A percentile compares a stretch with the other conserved stretches of the same genome.
Evolutionary conservation across 129 eudicot genomes (phyloP).

Genomic region (Deinandra increscens): DNA sequence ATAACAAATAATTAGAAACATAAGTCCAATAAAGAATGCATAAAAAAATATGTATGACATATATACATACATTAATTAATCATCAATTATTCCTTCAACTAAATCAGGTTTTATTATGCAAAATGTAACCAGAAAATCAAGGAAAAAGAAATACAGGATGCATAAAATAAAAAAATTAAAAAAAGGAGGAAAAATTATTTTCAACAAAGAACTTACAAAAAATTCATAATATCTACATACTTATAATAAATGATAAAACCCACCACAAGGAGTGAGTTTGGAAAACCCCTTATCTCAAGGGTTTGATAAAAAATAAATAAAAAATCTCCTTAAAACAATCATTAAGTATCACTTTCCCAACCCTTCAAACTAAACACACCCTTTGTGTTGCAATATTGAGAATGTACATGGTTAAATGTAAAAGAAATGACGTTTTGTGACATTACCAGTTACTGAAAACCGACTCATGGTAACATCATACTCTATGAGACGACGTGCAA

Average conservation of each 20-base stretch:
- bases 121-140: neutral
- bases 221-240: neutral
- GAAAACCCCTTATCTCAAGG: neutral
- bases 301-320: neutral
- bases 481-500: conserved; percentile 71
- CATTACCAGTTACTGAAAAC: conserved; percentile 49
- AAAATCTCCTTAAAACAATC: neutral
- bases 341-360: neutral
- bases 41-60: neutral
- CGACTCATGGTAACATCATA: conserved; percentile 50
- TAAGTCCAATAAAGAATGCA: neutral
- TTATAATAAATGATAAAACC: neutral
- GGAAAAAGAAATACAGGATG: no score
- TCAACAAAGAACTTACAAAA: neutral
- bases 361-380: neutral
- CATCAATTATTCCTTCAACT: neutral
- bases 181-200: neutral
- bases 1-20: neutral
- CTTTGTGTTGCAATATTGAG: neutral
- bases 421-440: conserved; percentile 15
- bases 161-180: neutral
- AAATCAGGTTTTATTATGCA: neutral
- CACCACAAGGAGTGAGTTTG: neutral
- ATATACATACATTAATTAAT: no score
- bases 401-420: neutral